Base-by-base conservation (phyloP, 768 basidiomycete genomes). In the Mycena floridula region DNA sequence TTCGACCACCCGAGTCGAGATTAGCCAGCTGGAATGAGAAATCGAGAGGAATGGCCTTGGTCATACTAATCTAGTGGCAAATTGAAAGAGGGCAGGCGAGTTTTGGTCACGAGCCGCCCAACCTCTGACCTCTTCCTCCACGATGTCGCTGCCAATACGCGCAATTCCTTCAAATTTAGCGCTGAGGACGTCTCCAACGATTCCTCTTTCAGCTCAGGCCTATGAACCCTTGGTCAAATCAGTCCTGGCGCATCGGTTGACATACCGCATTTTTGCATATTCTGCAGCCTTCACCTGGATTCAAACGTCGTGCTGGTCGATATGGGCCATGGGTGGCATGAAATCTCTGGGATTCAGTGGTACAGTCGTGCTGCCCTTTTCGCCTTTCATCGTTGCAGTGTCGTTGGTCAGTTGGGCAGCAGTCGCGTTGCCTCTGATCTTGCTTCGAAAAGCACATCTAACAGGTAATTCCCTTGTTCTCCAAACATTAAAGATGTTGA, bases 211-310 rank as follows among this genome's bases (percentile, higher is more conserved):
- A 2, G 62, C 72, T 5, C 73, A 79, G 50, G 62, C 69, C 1
- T 89, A 80, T 56, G 81, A 85, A 50, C 84, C 84, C 7, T 72
- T 79, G 37, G 74, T 80, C 2, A 85, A 82, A 54, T 61, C 72
- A 2, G 69, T 82, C 5, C 70, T 89, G 37, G 73, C 69, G 41
- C 77, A 79, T 53, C 76, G 85, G 30, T 73, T 86, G 6, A 63
- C 74, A 20, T 67, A 70, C 50, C 66, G 65, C 47, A 70, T 82
- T 25, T 76, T 88, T 46, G 57, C 71, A 7, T 68, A 67, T 25
- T 77, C 82, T 25, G 65, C 65, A 0, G 53, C 70, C 4, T 67
- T 70, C 46, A 74, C 72, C 5, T 80, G n/a, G n/a, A n/a, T n/a
- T n/a, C n/a, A n/a, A n/a, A n/a, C n/a, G n/a, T n/a, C n/a, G n/a